These are phyloP conservation scores for Quercus bicolor DNA, from an alignment of 306 rosid species.

Conservation along the genomic window DNA sequence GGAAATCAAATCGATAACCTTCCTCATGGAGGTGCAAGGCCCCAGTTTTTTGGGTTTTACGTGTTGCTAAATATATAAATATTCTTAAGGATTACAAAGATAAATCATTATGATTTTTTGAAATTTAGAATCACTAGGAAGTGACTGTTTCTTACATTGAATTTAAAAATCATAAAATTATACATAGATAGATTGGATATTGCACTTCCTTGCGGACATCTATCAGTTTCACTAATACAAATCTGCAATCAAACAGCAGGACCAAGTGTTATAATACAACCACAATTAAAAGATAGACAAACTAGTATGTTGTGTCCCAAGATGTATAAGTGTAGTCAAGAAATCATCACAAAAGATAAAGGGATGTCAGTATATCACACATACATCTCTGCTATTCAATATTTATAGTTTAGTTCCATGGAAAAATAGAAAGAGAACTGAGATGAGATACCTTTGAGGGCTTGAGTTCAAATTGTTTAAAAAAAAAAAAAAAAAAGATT, in stretches of 20 bases:
- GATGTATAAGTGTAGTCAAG: too few species aligned
- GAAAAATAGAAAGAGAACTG: too few species aligned
- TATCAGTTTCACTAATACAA: conserved; percentile 45
- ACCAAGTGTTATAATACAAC: conserved; percentile 14
- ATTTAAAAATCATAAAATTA: background rate
- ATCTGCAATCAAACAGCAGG: conserved; percentile 45
- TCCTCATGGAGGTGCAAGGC: background rate
- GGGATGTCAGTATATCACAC: too few species aligned
- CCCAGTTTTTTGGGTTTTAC: background rate
- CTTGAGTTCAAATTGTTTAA: too few species aligned
- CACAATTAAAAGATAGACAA: background rate
- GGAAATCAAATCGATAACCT: too few species aligned
- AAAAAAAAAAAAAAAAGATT: too few species aligned
- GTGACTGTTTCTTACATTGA: background rate
- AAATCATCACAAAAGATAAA: too few species aligned
- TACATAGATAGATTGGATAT: conserved; percentile 84
- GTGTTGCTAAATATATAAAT: background rate
- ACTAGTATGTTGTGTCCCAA: too few species aligned
- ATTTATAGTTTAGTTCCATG: too few species aligned
- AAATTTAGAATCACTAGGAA: conserved; percentile 7
- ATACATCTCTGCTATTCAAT: too few species aligned
- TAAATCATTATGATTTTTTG: background rate
- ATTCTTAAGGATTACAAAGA: background rate
- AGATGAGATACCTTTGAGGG: too few species aligned
- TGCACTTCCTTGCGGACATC: conserved; percentile 69